Base-by-base conservation (phyloP, 2,329 filamentous ascomycete species). In the Beauveria varroae region DNA sequence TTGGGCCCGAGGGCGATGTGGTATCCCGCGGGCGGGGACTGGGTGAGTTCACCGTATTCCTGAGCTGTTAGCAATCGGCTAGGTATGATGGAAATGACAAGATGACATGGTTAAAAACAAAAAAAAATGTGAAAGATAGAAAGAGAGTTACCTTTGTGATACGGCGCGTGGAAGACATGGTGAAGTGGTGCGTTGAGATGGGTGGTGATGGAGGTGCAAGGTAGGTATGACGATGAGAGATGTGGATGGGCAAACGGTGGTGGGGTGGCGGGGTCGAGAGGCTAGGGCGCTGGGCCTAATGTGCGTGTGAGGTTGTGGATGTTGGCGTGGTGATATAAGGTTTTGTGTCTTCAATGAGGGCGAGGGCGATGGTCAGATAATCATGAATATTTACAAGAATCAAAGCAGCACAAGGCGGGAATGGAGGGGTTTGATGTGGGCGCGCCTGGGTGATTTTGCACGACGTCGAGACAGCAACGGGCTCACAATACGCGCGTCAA, bases 31-130 rank as follows among this genome's bases (percentile, higher is more conserved):
- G 81, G 81, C 0, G 82, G 79, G 43, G 69, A 67, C 63, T 74
- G 65, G 57, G 74, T 77, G 76, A 81, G 78, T 64, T 85, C 80
- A 65, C 73, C 73, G 66, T 79, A 79, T 70, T 86, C 83, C 83
- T 86, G 70, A 46, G 60, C 10, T 9, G 37, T 40, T 28, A 28
- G 22, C 6, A 34, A n/a, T 49, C 30, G 41, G 34, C 56, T 20
- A 43, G 57, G 54, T 56, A 24, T 34, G 9, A n/a, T 9, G 18
- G 12, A 12, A 4, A n/a, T n/a, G n/a, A 5, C 5, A 6, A 4
- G 16, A 34, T 20, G 30, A 8, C 9, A 12, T 3, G n/a, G n/a
- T n/a, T n/a, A n/a, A n/a, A n/a, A n/a, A n/a, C n/a, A n/a, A n/a
- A n/a, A n/a, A n/a, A n/a, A n/a, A n/a, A n/a, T n/a, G n/a, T n/a